phyloP scores from a whole-genome alignment of 352 stramenopile genomes.

The Blastocystis sp. region DNA sequence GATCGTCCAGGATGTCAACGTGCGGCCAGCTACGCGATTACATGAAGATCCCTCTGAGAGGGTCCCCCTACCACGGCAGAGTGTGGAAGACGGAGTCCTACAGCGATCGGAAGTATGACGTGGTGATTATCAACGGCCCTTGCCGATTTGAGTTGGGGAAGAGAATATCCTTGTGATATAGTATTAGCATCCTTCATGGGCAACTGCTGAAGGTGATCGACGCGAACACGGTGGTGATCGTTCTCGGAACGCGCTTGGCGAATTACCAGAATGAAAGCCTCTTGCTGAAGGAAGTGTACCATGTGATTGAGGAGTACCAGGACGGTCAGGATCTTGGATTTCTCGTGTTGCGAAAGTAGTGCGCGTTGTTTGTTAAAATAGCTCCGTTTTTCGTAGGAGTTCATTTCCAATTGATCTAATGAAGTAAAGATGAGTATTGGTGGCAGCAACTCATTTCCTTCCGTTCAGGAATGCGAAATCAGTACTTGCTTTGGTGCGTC shows the following conservation, averaged over 20 bases:
- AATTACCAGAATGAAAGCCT: background rate
- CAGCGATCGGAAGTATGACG: background rate
- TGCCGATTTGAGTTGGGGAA: background rate
- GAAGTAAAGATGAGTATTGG: background rate
- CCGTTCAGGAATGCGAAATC: background rate
- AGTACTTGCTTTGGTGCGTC: background rate
- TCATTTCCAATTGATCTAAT: background rate
- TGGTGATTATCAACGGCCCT: conserved; percentile 53
- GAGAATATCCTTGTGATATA: background rate
- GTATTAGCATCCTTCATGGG: background rate
- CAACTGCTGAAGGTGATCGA: conserved; percentile 24
- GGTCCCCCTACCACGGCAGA: background rate
- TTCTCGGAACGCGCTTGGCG: conserved; percentile 22
- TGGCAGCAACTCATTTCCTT: background rate
- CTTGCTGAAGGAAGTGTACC: background rate
- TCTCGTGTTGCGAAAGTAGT: conserved; percentile 44
- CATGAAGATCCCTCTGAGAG: conserved; percentile 48
- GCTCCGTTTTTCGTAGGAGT: background rate
- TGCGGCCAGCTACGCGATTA: conserved; percentile 46
- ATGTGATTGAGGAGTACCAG: conserved; percentile 8
- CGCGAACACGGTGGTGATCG: conserved; percentile 1
- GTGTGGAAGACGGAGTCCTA: conserved; percentile 35
- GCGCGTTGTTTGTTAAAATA: conserved; percentile 36
- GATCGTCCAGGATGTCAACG: conserved; percentile 9
- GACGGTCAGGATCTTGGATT: conserved; percentile 7